Evolutionary conservation across 2,329 filamentous ascomycete species (phyloP), one percentile per base, ranked within the genome.

Genomic region (Fusarium begoniae): DNA sequence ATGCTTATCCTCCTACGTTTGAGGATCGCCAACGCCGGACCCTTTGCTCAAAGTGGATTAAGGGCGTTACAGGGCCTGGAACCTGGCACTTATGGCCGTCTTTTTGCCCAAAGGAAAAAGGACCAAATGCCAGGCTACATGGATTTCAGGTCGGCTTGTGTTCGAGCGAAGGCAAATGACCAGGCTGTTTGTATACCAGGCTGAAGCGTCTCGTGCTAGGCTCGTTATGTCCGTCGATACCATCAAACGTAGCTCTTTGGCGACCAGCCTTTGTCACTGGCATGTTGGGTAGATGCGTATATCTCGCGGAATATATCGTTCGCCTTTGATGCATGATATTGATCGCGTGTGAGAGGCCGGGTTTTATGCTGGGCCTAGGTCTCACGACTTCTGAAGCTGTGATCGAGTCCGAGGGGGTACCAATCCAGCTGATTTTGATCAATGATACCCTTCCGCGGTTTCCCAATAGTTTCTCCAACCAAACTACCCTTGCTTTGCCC

Each of bases 41-140:
- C n/a, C n/a, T 64, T 15, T 64, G 22, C 6, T 40, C n/a, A 30
- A 73, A 65, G 12, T 72, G 20, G 24, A 64, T 26, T 11, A 59
- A 37, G 26, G 24, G 4, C 4, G 9, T 30, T 11, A 2, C 8
- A 4, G 32, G 22, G 11, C 59, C 60, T 12, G n/a, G 53, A 24
- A 73, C 66, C 13, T 9, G 28, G 32, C 75, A 77, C 15, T 51
- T 51, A 10, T 66, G 63, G 18, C 44, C 66, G 10, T 6, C 15
- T 22, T 20, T 7, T 10, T 5, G 37, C 37, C 37, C 17, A 38
- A 38, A 20, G 18, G 10, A 20, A 10, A 40, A 43, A 43, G 2
- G 40, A 10, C 11, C 22, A n/a, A 43, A 11, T 5, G 13, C 40
- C 40, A n/a, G n/a, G 14, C n/a, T 24, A 43, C 13, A 9, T 24